Base-by-base conservation (phyloP, 257 asterid genomes). In the Leptodermis oblonga region DNA sequence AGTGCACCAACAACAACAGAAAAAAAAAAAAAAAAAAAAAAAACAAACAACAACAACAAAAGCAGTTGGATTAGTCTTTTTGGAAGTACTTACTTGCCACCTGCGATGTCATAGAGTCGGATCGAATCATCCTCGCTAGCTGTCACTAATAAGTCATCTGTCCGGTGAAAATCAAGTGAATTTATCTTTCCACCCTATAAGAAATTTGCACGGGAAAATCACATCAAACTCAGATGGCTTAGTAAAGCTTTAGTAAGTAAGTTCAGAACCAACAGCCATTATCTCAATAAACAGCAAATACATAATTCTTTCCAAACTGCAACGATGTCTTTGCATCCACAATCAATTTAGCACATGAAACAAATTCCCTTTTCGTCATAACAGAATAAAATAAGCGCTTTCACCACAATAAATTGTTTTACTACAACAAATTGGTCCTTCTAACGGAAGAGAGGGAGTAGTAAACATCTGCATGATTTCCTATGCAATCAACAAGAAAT, bases 41-140 rank as follows among this genome's bases (percentile, higher is more conserved):
- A n/a, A n/a, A n/a, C n/a, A n/a, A n/a, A n/a, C n/a, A n/a, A n/a
- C n/a, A n/a, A n/a, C n/a, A n/a, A n/a, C n/a, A 25, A 55, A 3
- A 53, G 31, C 58, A 45, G 30, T 22, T 30, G 9, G 42, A 60
- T 15, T 30, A 42, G 22, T 66, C 22, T 34, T 25, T 22, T 54
- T 28, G 45, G 42, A 31, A 4, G 43, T 37, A 70, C 90, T 93
- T 83, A 94, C 99, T 81, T 86, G 72, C 92, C 95, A 83, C 71
- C 84, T 26, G 85, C 72, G 73, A 82, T 85, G 76, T 94, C 99
- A 79, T 87, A 91, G 62, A 94, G 81, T 53, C 95, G 89, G 65
- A 94, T 85, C 2, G 96, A 89, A 76, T 94, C 97, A 71, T 94
- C 97, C 69, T 90, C 96, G 76, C 97, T 80, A 36, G 99, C 76